Evolutionary conservation across 208 protist genomes (phyloP).

Genomic region (Wallacemonas collosoma): DNA sequence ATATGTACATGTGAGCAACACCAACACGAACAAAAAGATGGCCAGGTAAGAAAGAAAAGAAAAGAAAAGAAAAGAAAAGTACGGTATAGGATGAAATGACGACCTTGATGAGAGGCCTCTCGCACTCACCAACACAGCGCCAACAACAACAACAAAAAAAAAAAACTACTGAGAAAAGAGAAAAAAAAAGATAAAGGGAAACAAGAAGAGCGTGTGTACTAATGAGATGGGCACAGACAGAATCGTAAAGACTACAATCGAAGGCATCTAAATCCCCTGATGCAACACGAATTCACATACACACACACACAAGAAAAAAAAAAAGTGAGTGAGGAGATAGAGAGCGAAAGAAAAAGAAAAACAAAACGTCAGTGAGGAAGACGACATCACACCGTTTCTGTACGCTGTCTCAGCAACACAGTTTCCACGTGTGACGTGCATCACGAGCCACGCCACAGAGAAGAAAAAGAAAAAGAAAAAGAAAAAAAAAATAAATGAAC

Average conservation of each 20-base stretch:
- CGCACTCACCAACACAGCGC: not conserved
- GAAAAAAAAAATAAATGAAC: not conserved
- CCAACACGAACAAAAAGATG: too few relatives aligned
- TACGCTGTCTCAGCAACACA: too few relatives aligned
- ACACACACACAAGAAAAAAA: not conserved
- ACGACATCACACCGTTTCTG: too few relatives aligned
- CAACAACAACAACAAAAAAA: not conserved
- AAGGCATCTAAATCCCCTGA: too few relatives aligned
- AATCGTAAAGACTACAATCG: too few relatives aligned
- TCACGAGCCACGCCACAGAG: not conserved
- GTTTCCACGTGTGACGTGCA: not conserved
- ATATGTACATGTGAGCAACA: too few relatives aligned
- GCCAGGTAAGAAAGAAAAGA: not conserved
- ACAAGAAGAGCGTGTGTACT: not conserved
- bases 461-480: not conserved
- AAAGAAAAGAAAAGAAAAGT: not conserved
- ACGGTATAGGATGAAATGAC: not conserved
- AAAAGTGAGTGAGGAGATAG: not conserved
- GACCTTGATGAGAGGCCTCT: too few relatives aligned
- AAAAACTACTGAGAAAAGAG: not conserved
- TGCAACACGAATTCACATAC: too few relatives aligned
- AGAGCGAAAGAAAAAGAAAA: not conserved
- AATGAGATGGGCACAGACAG: too few relatives aligned
- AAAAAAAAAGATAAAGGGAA: not conserved
- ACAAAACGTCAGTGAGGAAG: not conserved